These are phyloP conservation scores for Saccharomyces hybrid DNA, from an alignment of 1,139 yeast species.

Conservation along the genomic window DNA sequence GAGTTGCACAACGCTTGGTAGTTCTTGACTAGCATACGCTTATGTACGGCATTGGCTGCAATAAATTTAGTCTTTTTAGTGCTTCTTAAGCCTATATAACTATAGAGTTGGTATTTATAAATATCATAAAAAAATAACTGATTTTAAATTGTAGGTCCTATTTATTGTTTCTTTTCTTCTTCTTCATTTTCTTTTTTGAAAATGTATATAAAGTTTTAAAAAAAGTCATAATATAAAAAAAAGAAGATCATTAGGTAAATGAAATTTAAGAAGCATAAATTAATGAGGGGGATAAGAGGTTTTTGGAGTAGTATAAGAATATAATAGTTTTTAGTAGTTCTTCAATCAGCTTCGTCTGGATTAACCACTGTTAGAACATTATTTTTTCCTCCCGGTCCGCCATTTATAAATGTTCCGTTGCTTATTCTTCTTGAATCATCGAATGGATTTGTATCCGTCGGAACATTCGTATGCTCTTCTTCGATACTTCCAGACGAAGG, in stretches of 20 bases:
- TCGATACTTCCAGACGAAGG: constrained; percentile 6
- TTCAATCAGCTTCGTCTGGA: constrained; percentile 23
- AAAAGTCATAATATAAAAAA: not conserved
- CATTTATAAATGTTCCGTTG: constrained; percentile 24
- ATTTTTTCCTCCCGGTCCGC: constrained; percentile 12
- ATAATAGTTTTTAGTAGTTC: not conserved
- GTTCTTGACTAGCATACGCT: not conserved
- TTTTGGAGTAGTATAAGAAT: not conserved
- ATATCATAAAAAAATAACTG: not conserved
- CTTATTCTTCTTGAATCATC: constrained; percentile 31
- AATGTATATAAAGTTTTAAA: not conserved
- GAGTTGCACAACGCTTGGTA: too few species aligned
- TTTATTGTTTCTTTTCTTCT: not conserved
- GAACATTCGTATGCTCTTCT: constrained; percentile 6
- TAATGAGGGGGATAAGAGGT: not conserved
- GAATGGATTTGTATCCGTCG: constrained; percentile 22
- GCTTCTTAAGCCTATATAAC: not conserved
- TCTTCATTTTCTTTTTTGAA: not conserved
- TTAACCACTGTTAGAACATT: constrained; percentile 31
- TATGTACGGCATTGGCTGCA: not conserved
- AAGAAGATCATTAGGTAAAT: not conserved
- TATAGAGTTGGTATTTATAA: not conserved
- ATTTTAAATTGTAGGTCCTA: not conserved
- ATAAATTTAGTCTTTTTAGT: too few species aligned
- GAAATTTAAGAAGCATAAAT: not conserved